Evolutionary conservation across 495 filamentous ascomycete species (phyloP).

Genomic region (Penicillium cataractarum): DNA sequence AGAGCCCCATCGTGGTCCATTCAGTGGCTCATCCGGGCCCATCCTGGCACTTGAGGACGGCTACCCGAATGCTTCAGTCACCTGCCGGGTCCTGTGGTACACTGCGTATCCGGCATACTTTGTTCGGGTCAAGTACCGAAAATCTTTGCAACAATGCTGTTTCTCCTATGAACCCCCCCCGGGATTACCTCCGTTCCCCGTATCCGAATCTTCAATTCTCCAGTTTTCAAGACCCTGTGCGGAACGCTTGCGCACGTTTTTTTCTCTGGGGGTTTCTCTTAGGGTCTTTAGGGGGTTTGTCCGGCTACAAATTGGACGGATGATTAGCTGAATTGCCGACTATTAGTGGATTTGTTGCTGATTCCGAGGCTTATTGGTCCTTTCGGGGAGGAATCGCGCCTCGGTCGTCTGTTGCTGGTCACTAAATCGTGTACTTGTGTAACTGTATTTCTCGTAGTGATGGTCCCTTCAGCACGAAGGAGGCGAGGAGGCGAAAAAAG

Average conservation of each 20-base stretch:
- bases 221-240: not conserved
- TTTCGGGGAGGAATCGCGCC: slow-evolving; percentile 2
- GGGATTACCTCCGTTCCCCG: slow-evolving; percentile 1
- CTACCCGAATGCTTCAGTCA: slow-evolving; percentile 19
- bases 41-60: slow-evolving; percentile 31
- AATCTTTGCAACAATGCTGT: not conserved
- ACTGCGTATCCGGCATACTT: slow-evolving; percentile 2
- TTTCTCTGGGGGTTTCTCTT: not conserved
- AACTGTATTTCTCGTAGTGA: no score
- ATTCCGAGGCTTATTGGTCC: not conserved
- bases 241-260: not conserved
- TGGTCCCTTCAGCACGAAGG: no score
- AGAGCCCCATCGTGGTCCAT: slow-evolving; percentile 1
- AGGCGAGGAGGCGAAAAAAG: not conserved
- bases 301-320: not conserved
- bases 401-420: not conserved
- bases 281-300: not conserved
- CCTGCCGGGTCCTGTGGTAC: not conserved
- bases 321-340: not conserved
- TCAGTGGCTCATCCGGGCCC: slow-evolving; percentile 3
- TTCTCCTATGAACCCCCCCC: not conserved
- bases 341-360: not conserved
- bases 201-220: not conserved
- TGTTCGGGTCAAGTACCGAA: slow-evolving; percentile 28
- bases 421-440: not conserved